Evolutionary conservation across 164 flowering plant genomes (phyloP), one percentile per base, ranked within the genome.

Genomic region (Macadamia tetraphylla): DNA sequence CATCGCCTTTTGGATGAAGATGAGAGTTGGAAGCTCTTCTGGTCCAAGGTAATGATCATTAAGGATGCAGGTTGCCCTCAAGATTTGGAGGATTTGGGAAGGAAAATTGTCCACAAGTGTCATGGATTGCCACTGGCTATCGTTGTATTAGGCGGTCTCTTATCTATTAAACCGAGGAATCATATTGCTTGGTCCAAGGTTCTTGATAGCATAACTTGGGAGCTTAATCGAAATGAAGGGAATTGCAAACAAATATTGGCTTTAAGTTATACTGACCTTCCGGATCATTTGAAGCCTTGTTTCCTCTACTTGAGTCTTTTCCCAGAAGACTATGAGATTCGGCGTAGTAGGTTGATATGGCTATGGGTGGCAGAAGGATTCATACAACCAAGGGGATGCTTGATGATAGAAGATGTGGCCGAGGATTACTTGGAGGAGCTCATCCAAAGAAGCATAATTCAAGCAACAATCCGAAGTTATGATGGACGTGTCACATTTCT

Each of bases 61-160:
- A 14, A 49, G 15, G 53, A 10, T 49, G 53, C 3, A 49, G 8
- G 53, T 8, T 49, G 53, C 8, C 15, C 53, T 1, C 5, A 49
- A 49, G 15, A 14, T 14, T 49, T 49, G 53, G 14, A 49, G 53
- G 53, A 49, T 49, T 49, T 49, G 53, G 53, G 14, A 49, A 2
- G 15, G 11, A 49, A 49, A 49, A 49, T 49, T 49, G 53, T 49
- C 2, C 14, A 49, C 14, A 49, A 49, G 53, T 49, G 53, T 49
- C 14, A 1, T 49, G 53, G 53, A 49, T 49, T 49, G 15, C 53
- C 53, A 49, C 53, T 49, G 53, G 53, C 53, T 8, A 49, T 49
- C 8, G 53, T 49, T 3, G 63, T 67, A 7, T 14, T 67, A 6
- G 70, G 70, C 6, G 70, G 70, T 23, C 64, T 67, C 58, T 23